Percentiles rank a stretch among this genome's conserved stretches.
Evolutionary conservation across 768 basidiomycete genomes (phyloP).

Genomic region (Terana coerulea): DNA sequence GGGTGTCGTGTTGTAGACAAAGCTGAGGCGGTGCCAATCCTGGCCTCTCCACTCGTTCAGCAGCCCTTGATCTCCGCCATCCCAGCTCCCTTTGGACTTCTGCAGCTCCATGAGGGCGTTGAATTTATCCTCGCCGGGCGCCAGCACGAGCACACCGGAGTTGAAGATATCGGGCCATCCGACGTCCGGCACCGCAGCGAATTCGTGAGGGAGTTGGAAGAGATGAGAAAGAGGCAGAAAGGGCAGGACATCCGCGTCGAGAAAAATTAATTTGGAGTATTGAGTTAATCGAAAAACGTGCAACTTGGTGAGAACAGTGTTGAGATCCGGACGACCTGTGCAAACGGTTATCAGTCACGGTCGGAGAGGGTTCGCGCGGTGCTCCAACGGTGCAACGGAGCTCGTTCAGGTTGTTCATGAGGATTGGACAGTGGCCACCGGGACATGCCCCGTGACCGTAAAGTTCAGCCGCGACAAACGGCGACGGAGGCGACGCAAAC

Average conservation of each 20-base stretch:
- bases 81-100: slow-evolving; percentile 83
- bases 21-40: slow-evolving; percentile 92
- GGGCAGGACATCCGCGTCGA: slow-evolving; percentile 90
- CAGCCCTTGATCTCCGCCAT: slow-evolving; percentile 98
- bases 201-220: slow-evolving; percentile 77
- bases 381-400: not conserved
- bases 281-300: slow-evolving; percentile 91
- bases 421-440: not conserved
- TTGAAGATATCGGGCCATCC: slow-evolving; percentile 99
- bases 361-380: not conserved
- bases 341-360: slow-evolving; percentile 11
- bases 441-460: slow-evolving; percentile 6
- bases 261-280: slow-evolving; percentile 83
- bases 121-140: slow-evolving; percentile 83
- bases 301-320: slow-evolving; percentile 92
- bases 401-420: not conserved
- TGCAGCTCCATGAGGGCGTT: slow-evolving; percentile 65
- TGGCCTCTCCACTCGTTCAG: slow-evolving; percentile 91
- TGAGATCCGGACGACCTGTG: slow-evolving; percentile 89
- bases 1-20: slow-evolving; percentile 97
- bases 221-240: slow-evolving; percentile 87
- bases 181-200: slow-evolving; percentile 93
- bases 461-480: not conserved
- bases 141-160: slow-evolving; percentile 88
- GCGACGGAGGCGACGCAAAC: not conserved